Base-by-base conservation (phyloP, 2,329 filamentous ascomycete species). In the Ascocoryne sarcoides region DNA sequence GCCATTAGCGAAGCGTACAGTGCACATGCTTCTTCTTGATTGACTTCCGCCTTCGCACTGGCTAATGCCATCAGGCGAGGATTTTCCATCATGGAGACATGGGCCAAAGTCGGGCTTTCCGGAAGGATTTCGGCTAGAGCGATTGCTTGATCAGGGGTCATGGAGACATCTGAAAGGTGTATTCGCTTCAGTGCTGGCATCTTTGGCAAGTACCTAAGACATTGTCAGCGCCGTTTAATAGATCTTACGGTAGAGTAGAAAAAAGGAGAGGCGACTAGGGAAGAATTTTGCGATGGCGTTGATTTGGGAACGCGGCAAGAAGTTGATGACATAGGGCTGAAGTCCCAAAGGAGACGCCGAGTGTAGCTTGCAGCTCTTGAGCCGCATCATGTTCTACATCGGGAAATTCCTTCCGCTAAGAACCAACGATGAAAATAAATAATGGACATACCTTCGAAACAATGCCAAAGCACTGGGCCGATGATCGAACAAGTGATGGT, bases 11-110 rank as follows among this genome's bases (percentile, higher is more conserved):
- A 95, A 1, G 92, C 88, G 59, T 94, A 96, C 5, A 96, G 65
- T 1, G 92, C 92, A 53, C 86, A 95, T 1, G 92, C 90, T 62
- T 96, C 90, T 63, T 96, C 90, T 60, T 95, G 87, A 1, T 71
- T 73, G 42, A 79, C 79, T 53, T 92, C 86, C 4, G 85, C 84
- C 37, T 72, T 83, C 0, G 87, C 84, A 45, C 78, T 74, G 4
- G 87, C 82, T 17, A 95, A 71, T 34, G 73, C 74, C 16, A 75
- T 68, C 4, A 95, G 66, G 45, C 79, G 72, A 1, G 78, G 71
- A 53, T 98, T 98, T 50, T 92, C 84, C 29, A 94, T 66, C 3
- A 96, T 75, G 55, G 82, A 92, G 48, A 98, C 70, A 63, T 96
- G 90, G 5, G 88, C 88, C 23, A 98, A 70, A 31, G 75, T 76